Conservation (phyloP, 2,329 filamentous ascomycete genomes). For the Hypoxylon sp. region DNA sequence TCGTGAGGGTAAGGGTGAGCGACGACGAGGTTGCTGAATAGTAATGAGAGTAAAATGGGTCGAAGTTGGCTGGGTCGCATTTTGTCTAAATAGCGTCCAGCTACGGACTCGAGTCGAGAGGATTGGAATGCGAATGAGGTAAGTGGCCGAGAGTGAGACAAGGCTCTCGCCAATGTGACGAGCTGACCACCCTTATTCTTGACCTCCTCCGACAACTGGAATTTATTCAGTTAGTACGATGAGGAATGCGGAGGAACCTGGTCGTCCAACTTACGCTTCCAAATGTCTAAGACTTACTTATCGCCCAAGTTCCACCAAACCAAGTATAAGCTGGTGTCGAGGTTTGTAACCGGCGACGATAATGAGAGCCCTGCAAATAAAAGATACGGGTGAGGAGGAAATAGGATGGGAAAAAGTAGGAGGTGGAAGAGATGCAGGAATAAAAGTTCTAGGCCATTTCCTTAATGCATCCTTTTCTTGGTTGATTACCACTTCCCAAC, state of each 20-base stretch:
- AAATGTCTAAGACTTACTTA: slow-evolving; percentile 29
- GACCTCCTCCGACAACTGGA: slow-evolving; percentile 30
- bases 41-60: slow-evolving; percentile 52
- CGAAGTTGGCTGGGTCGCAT: slow-evolving; percentile 52
- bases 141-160: slow-evolving; percentile 32
- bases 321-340: slow-evolving; percentile 13
- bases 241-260: slow-evolving; percentile 27
- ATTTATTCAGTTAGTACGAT: slow-evolving; percentile 27
- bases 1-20: slow-evolving; percentile 65
- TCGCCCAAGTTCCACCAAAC: slow-evolving; percentile 21
- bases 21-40: slow-evolving; percentile 54
- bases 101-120: slow-evolving; percentile 23
- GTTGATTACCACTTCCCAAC: slow-evolving; percentile 43
- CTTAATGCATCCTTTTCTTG: slow-evolving; percentile 46
- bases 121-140: slow-evolving; percentile 39
- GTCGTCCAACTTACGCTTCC: slow-evolving; percentile 27
- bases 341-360: slow-evolving; percentile 25
- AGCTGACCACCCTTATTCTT: slow-evolving; percentile 17
- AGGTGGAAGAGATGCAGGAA: slow-evolving; percentile 25
- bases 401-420: slow-evolving; percentile 20
- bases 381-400: slow-evolving; percentile 1
- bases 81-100: slow-evolving; percentile 39
- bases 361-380: slow-evolving; percentile 17
- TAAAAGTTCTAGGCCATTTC: slow-evolving; percentile 34
- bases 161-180: slow-evolving; percentile 23